Base-by-base conservation (phyloP, 768 basidiomycete species). In the Boletus subparvulus region DNA sequence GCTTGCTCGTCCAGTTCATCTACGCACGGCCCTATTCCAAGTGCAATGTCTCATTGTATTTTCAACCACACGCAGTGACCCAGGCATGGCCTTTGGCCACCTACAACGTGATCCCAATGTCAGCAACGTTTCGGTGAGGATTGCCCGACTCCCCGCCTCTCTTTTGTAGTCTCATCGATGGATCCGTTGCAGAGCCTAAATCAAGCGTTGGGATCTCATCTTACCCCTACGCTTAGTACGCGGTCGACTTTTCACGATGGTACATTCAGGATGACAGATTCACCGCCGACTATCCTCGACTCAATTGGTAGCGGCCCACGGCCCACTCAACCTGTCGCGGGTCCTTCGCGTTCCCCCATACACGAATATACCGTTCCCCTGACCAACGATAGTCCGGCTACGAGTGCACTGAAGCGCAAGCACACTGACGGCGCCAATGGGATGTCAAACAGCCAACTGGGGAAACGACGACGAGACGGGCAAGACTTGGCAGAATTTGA, bases 71-170 rank as follows among this genome's bases (percentile, higher is more conserved):
- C 69, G 39, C 68, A 85, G 83, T 73, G 84, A 85, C 69, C 72
- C 78, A 58, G 74, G 72, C 61, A 85, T 86, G 82, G 77, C 83
- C 65, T 86, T 85, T 76, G 77, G 75, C 58, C 84, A 84, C 69
- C 75, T 86, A 66, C 76, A 78, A 57, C 76, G 84, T 66, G 83
- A 86, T 67, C 74, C 78, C 43, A 81, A 59, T 32, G 83, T 85
- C 70, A 71, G 74, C 74, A 80, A 79, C 66, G 81, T 81, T 74
- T 83, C 84, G 68, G 84, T 85, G 73, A 70, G 83, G 70, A 63
- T 69, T 55, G 40, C 61, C 19, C 61, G 47, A 63, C 66, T 49
- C 26, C 59, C 56, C 51, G 50, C 40, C 19, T 55, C 54, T 55
- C 52, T 14, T 3, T 21, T 17, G 26, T 65, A 61, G 62, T 60